phyloP scores from a whole-genome alignment of 805 yeast species.

The Priceomyces melissophilus region DNA sequence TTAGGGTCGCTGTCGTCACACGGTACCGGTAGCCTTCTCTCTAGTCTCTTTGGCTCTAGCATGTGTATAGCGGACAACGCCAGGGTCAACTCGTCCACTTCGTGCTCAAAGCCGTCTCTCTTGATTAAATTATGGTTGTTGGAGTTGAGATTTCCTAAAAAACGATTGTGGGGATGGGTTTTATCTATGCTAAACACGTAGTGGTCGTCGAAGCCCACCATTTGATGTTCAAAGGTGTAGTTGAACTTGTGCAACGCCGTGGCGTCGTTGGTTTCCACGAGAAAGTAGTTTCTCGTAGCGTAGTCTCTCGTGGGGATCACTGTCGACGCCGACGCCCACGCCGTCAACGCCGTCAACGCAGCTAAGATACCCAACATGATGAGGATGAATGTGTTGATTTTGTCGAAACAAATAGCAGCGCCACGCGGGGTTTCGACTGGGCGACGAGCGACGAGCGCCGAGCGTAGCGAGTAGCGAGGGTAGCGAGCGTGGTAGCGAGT shows the following conservation, averaged over 20 bases:
- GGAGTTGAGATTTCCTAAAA: slow-evolving; percentile 35
- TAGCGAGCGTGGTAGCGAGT: no score
- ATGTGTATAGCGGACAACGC: slow-evolving; percentile 48
- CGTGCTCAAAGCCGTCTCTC: slow-evolving; percentile 24
- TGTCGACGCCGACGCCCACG: not conserved
- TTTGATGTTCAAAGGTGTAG: slow-evolving; percentile 57
- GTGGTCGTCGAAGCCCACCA: slow-evolving; percentile 58
- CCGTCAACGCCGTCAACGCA: slow-evolving; percentile 2
- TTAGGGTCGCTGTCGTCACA: slow-evolving; percentile 7
- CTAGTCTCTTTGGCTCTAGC: slow-evolving; percentile 51
- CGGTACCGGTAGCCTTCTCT: slow-evolving; percentile 58
- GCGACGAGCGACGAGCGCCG: slow-evolving; percentile 2
- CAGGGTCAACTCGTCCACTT: slow-evolving; percentile 19
- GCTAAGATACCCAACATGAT: not conserved
- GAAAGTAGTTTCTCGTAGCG: slow-evolving; percentile 51
- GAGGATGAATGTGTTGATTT: no score
- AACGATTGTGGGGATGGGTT: slow-evolving; percentile 27
- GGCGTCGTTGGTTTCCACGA: slow-evolving; percentile 50
- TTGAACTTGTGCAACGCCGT: slow-evolving; percentile 38
- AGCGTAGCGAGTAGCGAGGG: no score
- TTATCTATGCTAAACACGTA: slow-evolving; percentile 62
- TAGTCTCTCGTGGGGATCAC: slow-evolving; percentile 41
- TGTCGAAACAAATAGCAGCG: no score
- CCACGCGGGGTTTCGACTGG: no score
- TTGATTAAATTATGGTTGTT: slow-evolving; percentile 24